phyloP scores from a whole-genome alignment of 164 flowering plant species.

The Vitis rotundifolia region DNA sequence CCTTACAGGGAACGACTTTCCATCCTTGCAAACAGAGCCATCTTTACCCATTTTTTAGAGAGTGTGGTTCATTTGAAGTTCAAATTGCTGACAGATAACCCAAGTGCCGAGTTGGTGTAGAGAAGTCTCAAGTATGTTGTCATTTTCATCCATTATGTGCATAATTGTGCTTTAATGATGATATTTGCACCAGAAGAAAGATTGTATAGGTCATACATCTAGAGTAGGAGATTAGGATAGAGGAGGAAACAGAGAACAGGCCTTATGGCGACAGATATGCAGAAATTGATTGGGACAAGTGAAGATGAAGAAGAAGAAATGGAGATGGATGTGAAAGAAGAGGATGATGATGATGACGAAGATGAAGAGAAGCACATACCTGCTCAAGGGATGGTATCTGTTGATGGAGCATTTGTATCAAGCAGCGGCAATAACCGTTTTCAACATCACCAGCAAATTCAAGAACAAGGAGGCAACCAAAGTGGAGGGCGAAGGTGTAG shows the following conservation, averaged over 20 bases:
- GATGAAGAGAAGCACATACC: slow-evolving; percentile 36
- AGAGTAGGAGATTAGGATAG: background rate
- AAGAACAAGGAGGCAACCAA: slow-evolving; percentile 44
- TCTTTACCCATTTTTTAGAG: no score
- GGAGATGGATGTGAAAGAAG: slow-evolving; percentile 80
- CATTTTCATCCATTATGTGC: background rate
- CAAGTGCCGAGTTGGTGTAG: background rate
- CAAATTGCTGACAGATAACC: background rate
- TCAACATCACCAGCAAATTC: slow-evolving; percentile 43
- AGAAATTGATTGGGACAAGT: slow-evolving; percentile 52
- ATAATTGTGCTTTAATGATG: background rate
- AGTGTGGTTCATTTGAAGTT: slow-evolving; percentile 1
- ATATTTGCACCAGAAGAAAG: background rate
- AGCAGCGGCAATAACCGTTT: slow-evolving; percentile 32
- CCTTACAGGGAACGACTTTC: no score
- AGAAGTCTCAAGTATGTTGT: background rate
- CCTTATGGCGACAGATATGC: slow-evolving; percentile 57
- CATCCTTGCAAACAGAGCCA: no score
- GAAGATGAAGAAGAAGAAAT: slow-evolving; percentile 86
- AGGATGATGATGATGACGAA: slow-evolving; percentile 64
- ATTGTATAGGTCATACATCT: background rate
- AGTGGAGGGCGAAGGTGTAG: slow-evolving; percentile 71
- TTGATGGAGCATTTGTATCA: slow-evolving; percentile 33
- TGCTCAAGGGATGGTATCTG: slow-evolving; percentile 26
- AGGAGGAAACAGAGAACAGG: background rate